phyloP scores from a whole-genome alignment of 176 grass and related monocot species.

The Paspalum vaginatum region DNA sequence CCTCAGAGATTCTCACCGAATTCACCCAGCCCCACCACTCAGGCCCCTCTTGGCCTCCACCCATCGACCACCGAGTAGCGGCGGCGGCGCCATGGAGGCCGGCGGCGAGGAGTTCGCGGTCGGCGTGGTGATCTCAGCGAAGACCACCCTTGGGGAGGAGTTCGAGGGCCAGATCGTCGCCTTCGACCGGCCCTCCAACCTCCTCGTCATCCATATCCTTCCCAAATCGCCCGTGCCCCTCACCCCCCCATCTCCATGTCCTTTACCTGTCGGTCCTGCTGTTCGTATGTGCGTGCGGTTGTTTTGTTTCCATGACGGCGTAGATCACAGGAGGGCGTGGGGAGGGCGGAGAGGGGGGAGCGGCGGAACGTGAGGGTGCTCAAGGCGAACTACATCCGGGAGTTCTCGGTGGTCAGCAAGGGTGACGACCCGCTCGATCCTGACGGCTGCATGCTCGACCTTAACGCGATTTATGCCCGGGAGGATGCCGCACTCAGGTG shows the following conservation, averaged over 20 bases:
- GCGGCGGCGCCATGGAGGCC: constrained; percentile 54
- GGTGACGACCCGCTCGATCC: constrained; percentile 82
- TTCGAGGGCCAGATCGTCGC: constrained; percentile 92
- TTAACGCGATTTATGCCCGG: constrained; percentile 66
- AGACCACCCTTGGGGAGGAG: constrained; percentile 80
- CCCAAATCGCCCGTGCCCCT: background rate
- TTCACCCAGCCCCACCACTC: constrained; percentile 18
- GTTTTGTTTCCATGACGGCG: constrained; percentile 54
- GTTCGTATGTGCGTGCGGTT: constrained; percentile 6
- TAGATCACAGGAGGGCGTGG: constrained; percentile 82
- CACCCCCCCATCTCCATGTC: background rate
- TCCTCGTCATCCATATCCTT: constrained; percentile 99
- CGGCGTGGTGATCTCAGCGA: constrained; percentile 72
- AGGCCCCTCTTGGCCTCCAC: background rate
- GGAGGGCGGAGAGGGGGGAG: constrained; percentile 50
- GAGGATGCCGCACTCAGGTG: constrained; percentile 90
- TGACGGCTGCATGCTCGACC: constrained; percentile 71
- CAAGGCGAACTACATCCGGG: constrained; percentile 90
- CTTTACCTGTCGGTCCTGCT: background rate
- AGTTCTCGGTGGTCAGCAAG: constrained; percentile 65
- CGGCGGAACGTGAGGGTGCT: constrained; percentile 76
- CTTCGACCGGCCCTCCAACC: constrained; percentile 86
- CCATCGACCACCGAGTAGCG: constrained; percentile 29
- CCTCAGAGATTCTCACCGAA: constrained; percentile 28
- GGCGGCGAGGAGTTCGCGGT: constrained; percentile 84